A percentile compares a stretch with the other conserved stretches of the same genome.
Conservation (phyloP, 345 rosid species). For the Leavenworthia alabamica region DNA sequence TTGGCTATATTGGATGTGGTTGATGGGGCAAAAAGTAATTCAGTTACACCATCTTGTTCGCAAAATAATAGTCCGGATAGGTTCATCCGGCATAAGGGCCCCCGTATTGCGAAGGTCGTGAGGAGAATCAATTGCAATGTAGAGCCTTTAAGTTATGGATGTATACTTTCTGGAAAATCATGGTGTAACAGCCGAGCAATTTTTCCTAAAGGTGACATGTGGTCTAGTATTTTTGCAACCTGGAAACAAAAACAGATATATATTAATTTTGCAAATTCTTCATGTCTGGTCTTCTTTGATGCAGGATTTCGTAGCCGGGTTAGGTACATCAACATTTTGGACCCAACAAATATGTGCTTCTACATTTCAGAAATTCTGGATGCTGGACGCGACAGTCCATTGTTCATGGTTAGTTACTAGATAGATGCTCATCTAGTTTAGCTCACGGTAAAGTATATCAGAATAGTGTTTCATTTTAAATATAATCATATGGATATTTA, state of each 20-base stretch:
- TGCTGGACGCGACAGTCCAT: constrained; percentile 58
- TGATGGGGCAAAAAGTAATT: constrained; percentile 35
- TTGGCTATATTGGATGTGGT: constrained; percentile 33
- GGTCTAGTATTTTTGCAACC: not conserved
- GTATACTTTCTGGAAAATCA: constrained; percentile 65
- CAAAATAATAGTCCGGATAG: constrained; percentile 67
- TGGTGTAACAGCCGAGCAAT: constrained; percentile 87
- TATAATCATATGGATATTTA: not conserved
- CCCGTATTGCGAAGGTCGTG: constrained; percentile 97
- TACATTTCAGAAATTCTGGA: constrained; percentile 89
- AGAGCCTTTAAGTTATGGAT: constrained; percentile 71
- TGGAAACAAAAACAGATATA: constrained; percentile 4
- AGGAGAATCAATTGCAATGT: constrained; percentile 93
- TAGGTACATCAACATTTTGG: constrained; percentile 65
- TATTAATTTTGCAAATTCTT: not conserved
- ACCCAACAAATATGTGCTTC: constrained; percentile 67
- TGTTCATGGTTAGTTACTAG: constrained; percentile 62
- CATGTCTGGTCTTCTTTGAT: constrained; percentile 23
- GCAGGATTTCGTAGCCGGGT: constrained; percentile 96
- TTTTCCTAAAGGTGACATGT: constrained; percentile 72
- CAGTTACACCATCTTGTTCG: constrained; percentile 48
- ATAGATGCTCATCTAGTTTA: constrained; percentile 6
- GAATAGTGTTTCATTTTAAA: not conserved
- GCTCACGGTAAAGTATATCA: not conserved
- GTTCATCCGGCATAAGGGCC: constrained; percentile 82